A percentile compares a stretch with the other conserved stretches of the same genome.
These are phyloP conservation scores for Boletus fagicola DNA, from an alignment of 768 basidiomycete species.

Conservation along the genomic window DNA sequence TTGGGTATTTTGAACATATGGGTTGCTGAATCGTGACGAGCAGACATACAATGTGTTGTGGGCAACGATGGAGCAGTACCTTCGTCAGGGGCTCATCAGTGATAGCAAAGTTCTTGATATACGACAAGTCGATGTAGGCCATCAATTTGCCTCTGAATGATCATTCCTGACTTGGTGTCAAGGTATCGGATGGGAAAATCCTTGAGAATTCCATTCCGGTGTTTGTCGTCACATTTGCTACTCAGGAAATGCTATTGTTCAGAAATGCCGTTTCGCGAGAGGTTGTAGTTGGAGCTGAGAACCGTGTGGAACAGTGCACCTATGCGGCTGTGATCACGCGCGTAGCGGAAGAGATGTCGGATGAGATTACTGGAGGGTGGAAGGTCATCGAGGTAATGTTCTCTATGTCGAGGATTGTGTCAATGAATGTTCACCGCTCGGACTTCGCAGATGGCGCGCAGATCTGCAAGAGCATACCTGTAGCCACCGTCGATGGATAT, in stretches of 20 bases:
- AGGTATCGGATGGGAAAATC: conserved; percentile 86
- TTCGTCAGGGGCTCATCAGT: conserved; percentile 84
- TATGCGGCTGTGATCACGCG: conserved; percentile 93
- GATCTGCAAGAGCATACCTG: conserved; percentile 50
- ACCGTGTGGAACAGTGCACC: conserved; percentile 88
- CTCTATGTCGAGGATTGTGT: neutral
- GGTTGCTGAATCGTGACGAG: neutral
- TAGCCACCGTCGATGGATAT: conserved; percentile 20
- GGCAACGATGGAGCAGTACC: conserved; percentile 95
- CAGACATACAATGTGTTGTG: conserved; percentile 98
- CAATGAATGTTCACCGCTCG: neutral
- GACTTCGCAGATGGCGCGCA: conserved; percentile 46
- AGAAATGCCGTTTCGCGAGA: conserved; percentile 88
- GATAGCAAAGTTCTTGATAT: conserved; percentile 96
- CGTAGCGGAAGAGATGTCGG: conserved; percentile 80
- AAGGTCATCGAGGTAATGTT: conserved; percentile 87
- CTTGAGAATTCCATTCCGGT: conserved; percentile 89
- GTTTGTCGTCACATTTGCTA: conserved; percentile 87
- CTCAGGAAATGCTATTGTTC: conserved; percentile 93
- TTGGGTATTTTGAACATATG: neutral
- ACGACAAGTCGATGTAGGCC: conserved; percentile 89
- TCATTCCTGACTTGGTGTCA: conserved; percentile 7
- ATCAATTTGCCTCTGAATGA: neutral
- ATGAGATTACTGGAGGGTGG: conserved; percentile 97
- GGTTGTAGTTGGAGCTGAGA: conserved; percentile 80